Evolutionary conservation across 768 basidiomycete species (phyloP).

Genomic region (Cyclocybe aegerita): DNA sequence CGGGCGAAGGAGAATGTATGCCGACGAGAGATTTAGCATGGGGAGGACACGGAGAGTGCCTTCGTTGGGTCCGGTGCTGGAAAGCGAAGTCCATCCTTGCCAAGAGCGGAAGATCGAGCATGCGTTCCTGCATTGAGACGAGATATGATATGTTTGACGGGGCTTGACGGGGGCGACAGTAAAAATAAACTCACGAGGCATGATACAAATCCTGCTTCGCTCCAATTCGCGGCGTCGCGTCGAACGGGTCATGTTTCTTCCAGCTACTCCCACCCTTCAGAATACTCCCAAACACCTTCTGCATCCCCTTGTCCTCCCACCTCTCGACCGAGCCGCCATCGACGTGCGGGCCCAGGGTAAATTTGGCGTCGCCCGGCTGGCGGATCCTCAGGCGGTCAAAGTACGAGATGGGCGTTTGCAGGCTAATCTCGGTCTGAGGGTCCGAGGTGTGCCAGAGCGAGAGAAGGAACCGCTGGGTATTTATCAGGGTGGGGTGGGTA

Average conservation of each 20-base stretch:
- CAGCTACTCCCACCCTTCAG: conserved; percentile 43
- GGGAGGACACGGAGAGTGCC: conserved; percentile 68
- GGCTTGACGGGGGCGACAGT: conserved; percentile 4
- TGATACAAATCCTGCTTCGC: conserved; percentile 65
- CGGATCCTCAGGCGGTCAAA: conserved; percentile 77
- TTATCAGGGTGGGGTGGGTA: conserved; percentile 57
- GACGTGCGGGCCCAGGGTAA: conserved; percentile 64
- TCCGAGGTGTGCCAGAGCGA: conserved; percentile 58
- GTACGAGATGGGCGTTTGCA: conserved; percentile 67
- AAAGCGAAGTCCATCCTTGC: conserved; percentile 59
- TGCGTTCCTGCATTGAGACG: conserved; percentile 35
- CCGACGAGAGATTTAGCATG: conserved; percentile 49
- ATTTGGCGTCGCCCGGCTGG: conserved; percentile 65
- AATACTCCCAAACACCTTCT: conserved; percentile 41
- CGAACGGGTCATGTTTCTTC: conserved; percentile 50
- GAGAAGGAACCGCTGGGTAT: conserved; percentile 57
- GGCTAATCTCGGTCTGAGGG: conserved; percentile 38
- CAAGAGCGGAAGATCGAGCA: conserved; percentile 57
- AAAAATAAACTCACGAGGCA: conserved; percentile 40
- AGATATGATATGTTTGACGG: not conserved
- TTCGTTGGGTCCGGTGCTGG: conserved; percentile 53
- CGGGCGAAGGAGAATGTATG: conserved; percentile 64
- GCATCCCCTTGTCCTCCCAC: conserved; percentile 49
- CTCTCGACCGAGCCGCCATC: conserved; percentile 55
- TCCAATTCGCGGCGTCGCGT: conserved; percentile 43